Evolutionary conservation across 2,329 filamentous ascomycete genomes (phyloP).

Genomic region (Diaporthe sp.): DNA sequence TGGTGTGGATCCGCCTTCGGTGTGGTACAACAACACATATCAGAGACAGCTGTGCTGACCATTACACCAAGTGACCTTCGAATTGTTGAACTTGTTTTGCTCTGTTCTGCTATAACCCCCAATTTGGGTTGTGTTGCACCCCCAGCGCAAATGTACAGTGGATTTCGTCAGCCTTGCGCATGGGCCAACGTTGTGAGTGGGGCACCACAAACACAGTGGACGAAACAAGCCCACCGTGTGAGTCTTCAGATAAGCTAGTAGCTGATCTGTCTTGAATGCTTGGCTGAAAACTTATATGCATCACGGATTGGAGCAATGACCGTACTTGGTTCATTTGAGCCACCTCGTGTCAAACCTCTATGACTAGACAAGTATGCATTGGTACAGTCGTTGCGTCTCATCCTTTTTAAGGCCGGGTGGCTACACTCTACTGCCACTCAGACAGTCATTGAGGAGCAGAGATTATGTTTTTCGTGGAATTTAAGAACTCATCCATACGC

Average conservation of each 20-base stretch:
- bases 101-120: no score
- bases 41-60: neutral
- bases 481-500: no score
- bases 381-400: no score
- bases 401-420: no score
- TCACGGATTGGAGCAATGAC: neutral
- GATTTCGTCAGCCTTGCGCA: neutral
- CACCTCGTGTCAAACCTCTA: neutral
- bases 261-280: neutral
- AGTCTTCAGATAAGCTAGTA: neutral
- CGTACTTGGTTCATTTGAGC: neutral
- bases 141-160: neutral
- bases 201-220: neutral
- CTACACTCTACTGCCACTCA: neutral
- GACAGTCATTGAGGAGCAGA: no score
- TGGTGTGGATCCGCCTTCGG: neutral
- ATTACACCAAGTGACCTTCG: conserved; percentile 5
- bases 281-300: neutral
- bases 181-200: neutral
- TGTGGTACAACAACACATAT: neutral
- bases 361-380: no score
- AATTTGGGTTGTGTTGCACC: no score
- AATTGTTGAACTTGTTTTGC: no score
- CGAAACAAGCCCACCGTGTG: neutral
- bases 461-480: no score